Evolutionary conservation across 2,329 filamentous ascomycete genomes (phyloP), one percentile per base, ranked within the genome.

Genomic region (Cordyceps tenuipes): DNA sequence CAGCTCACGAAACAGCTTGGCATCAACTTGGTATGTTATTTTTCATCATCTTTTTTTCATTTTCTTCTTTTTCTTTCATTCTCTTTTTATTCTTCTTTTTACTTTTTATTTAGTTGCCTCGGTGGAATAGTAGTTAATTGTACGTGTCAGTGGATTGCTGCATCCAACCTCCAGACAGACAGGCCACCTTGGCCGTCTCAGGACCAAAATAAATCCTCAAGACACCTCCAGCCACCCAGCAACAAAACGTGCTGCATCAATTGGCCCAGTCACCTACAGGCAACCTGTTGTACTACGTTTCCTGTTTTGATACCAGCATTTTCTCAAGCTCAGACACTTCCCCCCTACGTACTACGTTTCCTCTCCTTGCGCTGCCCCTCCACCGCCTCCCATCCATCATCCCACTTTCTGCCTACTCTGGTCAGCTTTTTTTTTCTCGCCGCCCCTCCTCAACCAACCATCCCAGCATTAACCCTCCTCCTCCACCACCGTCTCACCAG

Each of bases 391-490:
- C 34, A 13, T 34, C 10, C 44, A 39, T 57, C 44, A 39, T 57
- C 47, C 55, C 55, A 57, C 44, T 48, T 43, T 49, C 44, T 49
- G 44, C 55, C 41, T 36, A 15, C 17, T 43, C 17, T 46, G 41
- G 36, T 31, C 54, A 49, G n/a, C 46, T 58, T 52, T 52, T 34
- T 52, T 26, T 36, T 31, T 8, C 13, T 23, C 15, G 48, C 57
- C 57, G 50, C 57, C 57, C 49, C 57, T 52, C 57, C 43, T 53
- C 57, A 60, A 60, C 57, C 57, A 60, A 53, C 57, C 48, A 29
- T 59, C 49, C 21, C 41, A 41, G 39, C 57, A 59, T 52, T 39
- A 36, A 47, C 48, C 50, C 57, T 46, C 29, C 19, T 21, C 19
- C 43, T 21, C 43, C 43, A 23, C 44, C 44, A 23, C 57, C 57